Conservation (phyloP, 129 eudicot genomes). For the Artemisia tridentata region DNA sequence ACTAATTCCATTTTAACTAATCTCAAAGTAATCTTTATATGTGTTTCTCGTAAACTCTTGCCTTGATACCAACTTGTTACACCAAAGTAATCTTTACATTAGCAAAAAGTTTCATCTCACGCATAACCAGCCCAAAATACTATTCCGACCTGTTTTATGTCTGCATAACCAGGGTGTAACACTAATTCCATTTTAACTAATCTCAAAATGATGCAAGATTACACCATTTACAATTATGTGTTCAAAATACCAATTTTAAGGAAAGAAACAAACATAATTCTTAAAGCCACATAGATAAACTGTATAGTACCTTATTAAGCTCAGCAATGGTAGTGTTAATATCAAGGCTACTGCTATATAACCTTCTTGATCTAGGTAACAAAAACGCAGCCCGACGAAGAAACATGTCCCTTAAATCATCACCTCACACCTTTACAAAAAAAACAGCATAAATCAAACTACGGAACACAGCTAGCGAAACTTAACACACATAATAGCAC, state of each 20-base stretch:
- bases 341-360: slow-evolving; percentile 39
- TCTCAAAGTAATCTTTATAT: too few species aligned
- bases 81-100: too few species aligned
- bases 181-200: too few species aligned
- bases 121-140: too few species aligned
- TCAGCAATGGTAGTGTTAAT: slow-evolving; percentile 49
- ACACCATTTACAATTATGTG: too few species aligned
- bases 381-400: slow-evolving; percentile 18
- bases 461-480: slow-evolving; percentile 3
- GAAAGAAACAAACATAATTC: not conserved
- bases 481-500: slow-evolving; percentile 13
- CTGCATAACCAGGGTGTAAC: too few species aligned
- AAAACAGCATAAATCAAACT: not conserved
- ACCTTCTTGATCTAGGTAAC: slow-evolving; percentile 26
- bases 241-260: not conserved
- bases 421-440: slow-evolving; percentile 30
- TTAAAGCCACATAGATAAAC: slow-evolving; percentile 1
- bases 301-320: slow-evolving; percentile 61
- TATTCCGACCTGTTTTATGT: too few species aligned
- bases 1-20: too few species aligned
- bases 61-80: too few species aligned
- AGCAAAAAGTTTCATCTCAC: too few species aligned
- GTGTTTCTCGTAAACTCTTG: too few species aligned
- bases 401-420: slow-evolving; percentile 29
- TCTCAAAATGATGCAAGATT: too few species aligned